A percentile compares a stretch with the other conserved stretches of the same genome.
phyloP scores from a whole-genome alignment of 768 basidiomycete genomes.

The Leccinum olivaceopallidum region DNA sequence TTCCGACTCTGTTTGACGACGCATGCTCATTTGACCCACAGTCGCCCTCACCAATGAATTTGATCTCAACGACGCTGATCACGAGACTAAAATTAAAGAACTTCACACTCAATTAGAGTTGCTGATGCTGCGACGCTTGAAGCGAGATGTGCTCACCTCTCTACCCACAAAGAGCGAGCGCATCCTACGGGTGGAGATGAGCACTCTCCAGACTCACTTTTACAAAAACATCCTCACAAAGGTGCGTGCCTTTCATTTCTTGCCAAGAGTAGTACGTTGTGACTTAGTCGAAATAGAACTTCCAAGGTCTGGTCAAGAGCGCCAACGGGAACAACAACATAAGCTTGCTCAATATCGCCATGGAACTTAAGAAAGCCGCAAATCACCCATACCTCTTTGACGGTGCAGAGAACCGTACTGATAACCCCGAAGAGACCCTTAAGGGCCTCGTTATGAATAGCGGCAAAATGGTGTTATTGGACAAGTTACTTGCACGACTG shows the following conservation, averaged over 20 bases:
- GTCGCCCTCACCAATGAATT: slow-evolving; percentile 95
- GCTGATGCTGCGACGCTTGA: slow-evolving; percentile 92
- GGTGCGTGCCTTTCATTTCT: slow-evolving; percentile 39
- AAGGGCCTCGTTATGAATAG: slow-evolving; percentile 98
- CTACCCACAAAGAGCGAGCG: slow-evolving; percentile 98
- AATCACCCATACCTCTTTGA: slow-evolving; percentile 99
- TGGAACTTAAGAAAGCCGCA: slow-evolving; percentile 98
- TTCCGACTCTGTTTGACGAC: neutral
- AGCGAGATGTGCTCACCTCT: slow-evolving; percentile 94
- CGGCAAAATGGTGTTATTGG: slow-evolving; percentile 97
- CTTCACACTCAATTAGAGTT: slow-evolving; percentile 90
- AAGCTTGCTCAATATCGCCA: slow-evolving; percentile 96
- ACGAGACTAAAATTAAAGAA: slow-evolving; percentile 94
- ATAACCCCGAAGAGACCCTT: slow-evolving; percentile 76
- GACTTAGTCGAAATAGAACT: slow-evolving; percentile 60
- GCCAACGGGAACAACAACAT: slow-evolving; percentile 88
- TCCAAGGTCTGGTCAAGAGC: slow-evolving; percentile 87
- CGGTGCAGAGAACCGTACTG: slow-evolving; percentile 75
- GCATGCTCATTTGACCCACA: slow-evolving; percentile 33
- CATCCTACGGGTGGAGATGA: slow-evolving; percentile 97
- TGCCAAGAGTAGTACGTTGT: slow-evolving; percentile 1
- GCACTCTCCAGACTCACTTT: slow-evolving; percentile 92
- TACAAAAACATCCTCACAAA: slow-evolving; percentile 98
- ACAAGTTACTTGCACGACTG: slow-evolving; percentile 90
- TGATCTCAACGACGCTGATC: slow-evolving; percentile 90